Conservation (phyloP, 371 early-diverging fungal genomes). For the Apophysomyces sp. region DNA sequence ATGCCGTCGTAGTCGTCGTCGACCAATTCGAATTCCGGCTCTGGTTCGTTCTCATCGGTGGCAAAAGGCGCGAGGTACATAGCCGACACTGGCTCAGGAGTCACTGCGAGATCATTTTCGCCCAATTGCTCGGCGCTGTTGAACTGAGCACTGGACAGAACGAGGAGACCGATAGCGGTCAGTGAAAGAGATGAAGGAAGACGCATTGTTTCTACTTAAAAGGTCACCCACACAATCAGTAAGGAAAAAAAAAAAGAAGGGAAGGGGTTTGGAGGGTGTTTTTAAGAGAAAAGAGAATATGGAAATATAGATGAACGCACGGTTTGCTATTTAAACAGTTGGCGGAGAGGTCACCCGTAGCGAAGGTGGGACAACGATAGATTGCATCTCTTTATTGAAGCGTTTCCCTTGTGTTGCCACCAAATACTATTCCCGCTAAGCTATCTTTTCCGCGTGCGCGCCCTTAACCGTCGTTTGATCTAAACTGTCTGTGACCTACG, state of each 20-base stretch:
- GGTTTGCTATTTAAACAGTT: constrained; percentile 3
- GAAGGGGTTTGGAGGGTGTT: constrained; percentile 8
- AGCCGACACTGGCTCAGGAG: constrained; percentile 12
- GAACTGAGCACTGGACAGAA: constrained; percentile 13
- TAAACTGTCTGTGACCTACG: neutral
- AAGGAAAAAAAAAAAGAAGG: constrained; percentile 10
- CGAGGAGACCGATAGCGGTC: constrained; percentile 21
- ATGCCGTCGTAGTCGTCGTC: constrained; percentile 12
- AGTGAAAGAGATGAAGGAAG: constrained; percentile 17
- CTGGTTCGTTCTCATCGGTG: constrained; percentile 13
- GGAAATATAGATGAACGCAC: constrained; percentile 17
- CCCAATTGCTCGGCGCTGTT: constrained; percentile 9
- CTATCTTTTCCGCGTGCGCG: constrained; percentile 10
- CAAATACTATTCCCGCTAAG: constrained; percentile 14
- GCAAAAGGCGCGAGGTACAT: constrained; percentile 20
- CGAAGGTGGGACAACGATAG: constrained; percentile 23
- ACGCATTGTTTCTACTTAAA: constrained; percentile 7
- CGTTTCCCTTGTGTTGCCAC: constrained; percentile 16
- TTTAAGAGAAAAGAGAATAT: neutral
- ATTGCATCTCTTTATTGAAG: constrained; percentile 27
- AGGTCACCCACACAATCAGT: constrained; percentile 6
- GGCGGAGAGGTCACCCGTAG: constrained; percentile 11
- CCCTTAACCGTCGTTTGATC: constrained; percentile 11
- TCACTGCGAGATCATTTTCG: neutral
- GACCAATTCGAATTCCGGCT: constrained; percentile 23